Base-by-base conservation (phyloP, 805 yeast species). In the Wickerhamiella nectarea region DNA sequence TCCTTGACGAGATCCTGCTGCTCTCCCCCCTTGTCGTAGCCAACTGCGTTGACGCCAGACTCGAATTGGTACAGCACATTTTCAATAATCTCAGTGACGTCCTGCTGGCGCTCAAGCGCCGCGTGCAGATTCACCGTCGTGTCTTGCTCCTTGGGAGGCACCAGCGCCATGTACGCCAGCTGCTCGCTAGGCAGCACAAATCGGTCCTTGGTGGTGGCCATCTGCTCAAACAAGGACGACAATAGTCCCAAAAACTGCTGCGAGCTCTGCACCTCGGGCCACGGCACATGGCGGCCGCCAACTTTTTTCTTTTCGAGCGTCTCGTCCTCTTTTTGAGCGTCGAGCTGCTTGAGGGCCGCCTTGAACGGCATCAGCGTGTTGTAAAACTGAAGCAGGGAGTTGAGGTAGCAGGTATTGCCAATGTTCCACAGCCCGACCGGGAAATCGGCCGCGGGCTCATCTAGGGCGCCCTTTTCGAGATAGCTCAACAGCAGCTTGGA, bases 21-120 rank as follows among this genome's bases (percentile, higher is more conserved):
- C 58, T 89, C 97, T 53, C 86, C 87, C 20, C 63, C 67, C 1
- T 63, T 70, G 41, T 81, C 93, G 38, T 79, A 56, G 1, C 60
- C 59, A 12, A 67, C 68, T 0, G 95, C 93, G 41, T 71, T 76
- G 46, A 82, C 69, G 0, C 95, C 93, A 20, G 94, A 83, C 57
- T 89, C 96, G 29, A 91, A 65, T 59, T 89, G 97, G 50, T 80
- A 82, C 11, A 87, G 68, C 6, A 91, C 96, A 59, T 91, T 91
- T 44, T 87, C 94, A 55, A 89, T 86, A 60, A 97, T 89, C 58
- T 91, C 98, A 0, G 96, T 86, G 15, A 91, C 97, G 65, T 91
- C 98, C 59, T 91, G 98, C 58, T 91, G 98, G 50, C 94, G 50
- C 40, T 53, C 53, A 29, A 52, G 36, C 1, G 56, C 57, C 8